Evolutionary conservation across 768 basidiomycete genomes (phyloP).

Genomic region (Leucosporidium scottii): DNA sequence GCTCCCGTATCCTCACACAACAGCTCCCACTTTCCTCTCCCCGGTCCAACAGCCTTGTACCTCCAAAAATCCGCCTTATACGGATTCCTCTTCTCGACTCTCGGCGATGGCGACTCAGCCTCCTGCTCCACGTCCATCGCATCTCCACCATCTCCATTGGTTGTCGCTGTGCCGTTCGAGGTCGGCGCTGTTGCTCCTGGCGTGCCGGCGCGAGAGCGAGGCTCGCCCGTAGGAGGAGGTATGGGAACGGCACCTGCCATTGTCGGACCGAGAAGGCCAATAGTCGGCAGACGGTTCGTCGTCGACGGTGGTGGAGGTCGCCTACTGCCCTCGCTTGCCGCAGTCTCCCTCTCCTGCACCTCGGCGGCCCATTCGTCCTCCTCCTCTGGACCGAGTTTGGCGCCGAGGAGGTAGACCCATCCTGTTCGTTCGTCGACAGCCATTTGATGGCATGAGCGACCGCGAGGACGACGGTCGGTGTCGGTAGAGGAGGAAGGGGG

Average conservation of each 20-base stretch:
- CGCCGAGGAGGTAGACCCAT: slow-evolving; percentile 32
- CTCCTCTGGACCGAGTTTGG: not conserved
- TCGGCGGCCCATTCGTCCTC: not conserved
- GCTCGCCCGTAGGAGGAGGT: no score
- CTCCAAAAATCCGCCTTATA: slow-evolving; percentile 25
- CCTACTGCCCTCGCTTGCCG: not conserved
- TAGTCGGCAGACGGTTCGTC: not conserved
- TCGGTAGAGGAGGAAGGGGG: no score
- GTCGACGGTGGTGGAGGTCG: not conserved
- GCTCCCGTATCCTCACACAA: slow-evolving; percentile 21
- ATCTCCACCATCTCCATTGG: not conserved
- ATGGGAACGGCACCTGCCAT: no score
- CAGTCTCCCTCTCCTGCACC: not conserved
- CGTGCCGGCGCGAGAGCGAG: no score
- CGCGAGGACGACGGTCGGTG: no score
- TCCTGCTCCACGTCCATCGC: not conserved
- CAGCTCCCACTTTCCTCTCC: slow-evolving; percentile 24
- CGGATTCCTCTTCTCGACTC: not conserved
- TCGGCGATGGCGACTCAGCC: not conserved
- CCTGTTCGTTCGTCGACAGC: slow-evolving; percentile 25
- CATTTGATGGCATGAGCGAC: slow-evolving; percentile 15
- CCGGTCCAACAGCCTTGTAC: slow-evolving; percentile 21
- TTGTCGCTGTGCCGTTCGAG: not conserved
- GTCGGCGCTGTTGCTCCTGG: no score
- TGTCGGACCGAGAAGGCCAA: no score